These are phyloP conservation scores for Aureobasidium sp. DNA, from an alignment of 2,329 filamentous ascomycete species.

Conservation along the genomic window DNA sequence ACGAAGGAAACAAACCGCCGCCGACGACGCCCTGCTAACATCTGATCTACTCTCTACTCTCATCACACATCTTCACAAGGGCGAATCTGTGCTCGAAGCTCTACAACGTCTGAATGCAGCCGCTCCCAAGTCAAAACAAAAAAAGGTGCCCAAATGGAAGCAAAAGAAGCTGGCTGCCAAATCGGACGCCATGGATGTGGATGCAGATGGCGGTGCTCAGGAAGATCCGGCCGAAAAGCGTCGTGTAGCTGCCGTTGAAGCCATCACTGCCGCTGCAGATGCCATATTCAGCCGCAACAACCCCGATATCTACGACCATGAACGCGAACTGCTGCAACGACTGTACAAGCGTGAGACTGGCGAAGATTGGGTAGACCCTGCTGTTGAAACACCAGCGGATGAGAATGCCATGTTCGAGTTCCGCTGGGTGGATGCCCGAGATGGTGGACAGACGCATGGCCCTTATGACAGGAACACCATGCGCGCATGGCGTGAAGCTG, in stretches of 20 bases:
- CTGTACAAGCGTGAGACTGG: constrained; percentile 80
- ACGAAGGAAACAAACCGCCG: constrained; percentile 57
- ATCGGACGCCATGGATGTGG: constrained; percentile 59
- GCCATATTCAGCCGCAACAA: constrained; percentile 74
- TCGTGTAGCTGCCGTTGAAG: constrained; percentile 65
- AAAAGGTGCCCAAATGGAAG: constrained; percentile 49
- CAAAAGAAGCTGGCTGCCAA: constrained; percentile 37
- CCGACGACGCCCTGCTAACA: constrained; percentile 65
- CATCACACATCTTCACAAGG: constrained; percentile 63
- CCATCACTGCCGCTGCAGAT: constrained; percentile 83
- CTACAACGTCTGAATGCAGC: constrained; percentile 58
- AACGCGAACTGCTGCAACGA: constrained; percentile 72
- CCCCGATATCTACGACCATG: constrained; percentile 83
- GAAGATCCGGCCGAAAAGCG: constrained; percentile 61
- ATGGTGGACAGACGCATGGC: constrained; percentile 69
- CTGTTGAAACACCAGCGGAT: constrained; percentile 17
- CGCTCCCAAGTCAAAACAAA: constrained; percentile 46
- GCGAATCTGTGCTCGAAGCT: constrained; percentile 83
- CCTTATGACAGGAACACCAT: constrained; percentile 80
- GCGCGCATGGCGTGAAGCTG: constrained; percentile 82
- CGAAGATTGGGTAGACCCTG: constrained; percentile 62
- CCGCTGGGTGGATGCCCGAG: constrained; percentile 80
- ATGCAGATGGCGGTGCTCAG: constrained; percentile 31
- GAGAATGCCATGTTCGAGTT: constrained; percentile 61
- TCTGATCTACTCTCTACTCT: constrained; percentile 65